Evolutionary conservation across 2,329 filamentous ascomycete genomes (phyloP).

Genomic region (Elsinoe australis): DNA sequence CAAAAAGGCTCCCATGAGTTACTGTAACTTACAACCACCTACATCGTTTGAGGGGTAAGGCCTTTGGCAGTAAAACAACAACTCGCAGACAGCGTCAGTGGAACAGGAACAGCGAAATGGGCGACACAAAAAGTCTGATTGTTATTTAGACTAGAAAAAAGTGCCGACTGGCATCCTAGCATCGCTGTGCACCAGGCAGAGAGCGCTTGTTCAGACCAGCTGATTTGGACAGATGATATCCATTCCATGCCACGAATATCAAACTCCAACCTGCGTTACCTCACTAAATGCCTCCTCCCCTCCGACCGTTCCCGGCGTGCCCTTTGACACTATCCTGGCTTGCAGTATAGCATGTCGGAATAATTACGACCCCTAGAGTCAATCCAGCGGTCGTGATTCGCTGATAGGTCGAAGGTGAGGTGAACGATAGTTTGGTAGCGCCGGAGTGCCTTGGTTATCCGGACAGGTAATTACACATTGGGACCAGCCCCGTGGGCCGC

Average conservation of each 20-base stretch:
- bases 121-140: slow-evolving; percentile 15
- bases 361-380: too few relatives aligned
- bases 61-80: background rate
- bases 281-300: background rate
- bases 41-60: too few relatives aligned
- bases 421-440: too few relatives aligned
- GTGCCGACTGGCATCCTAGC: slow-evolving; percentile 15
- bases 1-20: too few relatives aligned
- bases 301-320: background rate
- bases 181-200: slow-evolving; percentile 1
- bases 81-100: background rate
- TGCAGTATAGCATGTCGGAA: too few relatives aligned
- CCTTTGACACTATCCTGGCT: too few relatives aligned
- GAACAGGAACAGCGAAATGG: too few relatives aligned
- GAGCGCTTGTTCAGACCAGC: slow-evolving; percentile 11
- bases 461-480: slow-evolving; percentile 16
- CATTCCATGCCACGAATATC: background rate
- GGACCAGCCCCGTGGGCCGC: slow-evolving; percentile 16
- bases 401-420: too few relatives aligned
- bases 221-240: slow-evolving; percentile 10
- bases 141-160: slow-evolving; percentile 9
- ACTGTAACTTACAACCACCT: too few relatives aligned
- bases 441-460: too few relatives aligned
- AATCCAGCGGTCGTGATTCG: too few relatives aligned
- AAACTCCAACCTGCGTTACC: background rate